Conservation (phyloP, 129 eudicot species). For the Heracleum sosnowskyi region DNA sequence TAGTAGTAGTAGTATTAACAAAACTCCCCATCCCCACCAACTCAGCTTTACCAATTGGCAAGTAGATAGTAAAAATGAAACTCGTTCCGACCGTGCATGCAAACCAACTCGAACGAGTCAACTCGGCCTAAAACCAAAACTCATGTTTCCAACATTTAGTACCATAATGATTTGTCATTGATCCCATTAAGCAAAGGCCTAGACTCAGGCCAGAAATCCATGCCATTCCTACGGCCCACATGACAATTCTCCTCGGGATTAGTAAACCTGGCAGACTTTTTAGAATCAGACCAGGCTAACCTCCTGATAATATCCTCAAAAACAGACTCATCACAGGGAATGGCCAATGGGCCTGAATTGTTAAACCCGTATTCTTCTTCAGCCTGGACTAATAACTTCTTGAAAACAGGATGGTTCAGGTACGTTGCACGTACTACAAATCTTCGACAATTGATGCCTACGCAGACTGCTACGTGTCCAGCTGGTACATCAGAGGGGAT, state of each 20-base stretch:
- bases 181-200: slow-evolving; percentile 53
- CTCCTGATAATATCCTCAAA: slow-evolving; percentile 66
- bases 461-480: slow-evolving; percentile 84
- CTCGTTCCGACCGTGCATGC: neutral
- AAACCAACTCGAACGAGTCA: slow-evolving; percentile 18
- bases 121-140: slow-evolving; percentile 23
- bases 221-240: slow-evolving; percentile 38
- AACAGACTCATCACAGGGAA: slow-evolving; percentile 79
- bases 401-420: slow-evolving; percentile 74
- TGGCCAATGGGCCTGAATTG: slow-evolving; percentile 60
- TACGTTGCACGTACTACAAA: slow-evolving; percentile 65
- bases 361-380: slow-evolving; percentile 86
- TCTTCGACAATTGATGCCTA: slow-evolving; percentile 50
- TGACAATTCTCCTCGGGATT: slow-evolving; percentile 63
- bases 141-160: neutral
- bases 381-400: slow-evolving; percentile 54
- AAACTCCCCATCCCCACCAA: slow-evolving; percentile 14
- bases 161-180: slow-evolving; percentile 29
- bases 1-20: slow-evolving; percentile 8
- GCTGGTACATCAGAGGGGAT: slow-evolving; percentile 79
- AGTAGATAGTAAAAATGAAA: slow-evolving; percentile 6
- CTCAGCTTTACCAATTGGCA: slow-evolving; percentile 17
- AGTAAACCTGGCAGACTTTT: slow-evolving; percentile 28
- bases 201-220: slow-evolving; percentile 69
- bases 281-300: slow-evolving; percentile 53